phyloP scores from a whole-genome alignment of 352 stramenopile species.

The Phytophthora citricola region DNA sequence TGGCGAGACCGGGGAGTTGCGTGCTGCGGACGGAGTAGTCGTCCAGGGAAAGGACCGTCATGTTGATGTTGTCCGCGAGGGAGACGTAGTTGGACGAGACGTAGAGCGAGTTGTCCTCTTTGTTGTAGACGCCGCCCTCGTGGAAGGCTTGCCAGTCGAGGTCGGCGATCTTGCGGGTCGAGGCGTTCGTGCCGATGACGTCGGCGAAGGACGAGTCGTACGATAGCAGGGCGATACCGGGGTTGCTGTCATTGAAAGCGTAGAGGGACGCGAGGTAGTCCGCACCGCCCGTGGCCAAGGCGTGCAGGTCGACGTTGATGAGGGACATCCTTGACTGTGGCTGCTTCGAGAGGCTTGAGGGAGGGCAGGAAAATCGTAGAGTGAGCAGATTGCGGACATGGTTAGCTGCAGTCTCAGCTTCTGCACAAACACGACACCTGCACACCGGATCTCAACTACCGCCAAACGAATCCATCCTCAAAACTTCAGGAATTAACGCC shows the following conservation, averaged over 20 bases:
- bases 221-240: conserved; percentile 17
- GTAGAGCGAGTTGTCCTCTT: conserved; percentile 28
- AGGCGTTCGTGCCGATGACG: conserved; percentile 13
- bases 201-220: conserved; percentile 23
- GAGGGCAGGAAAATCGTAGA: conserved; percentile 7
- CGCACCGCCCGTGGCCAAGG: conserved; percentile 17
- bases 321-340: conserved; percentile 18
- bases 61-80: conserved; percentile 25
- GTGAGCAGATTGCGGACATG: neutral
- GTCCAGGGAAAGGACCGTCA: conserved; percentile 24
- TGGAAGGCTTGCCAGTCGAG: conserved; percentile 28
- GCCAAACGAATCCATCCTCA: neutral
- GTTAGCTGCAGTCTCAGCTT: neutral
- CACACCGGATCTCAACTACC: neutral
- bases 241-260: conserved; percentile 22
- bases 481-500: no score
- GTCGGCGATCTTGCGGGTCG: conserved; percentile 8
- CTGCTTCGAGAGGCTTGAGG: neutral
- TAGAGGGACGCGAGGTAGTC: conserved; percentile 28
- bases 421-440: conserved; percentile 1
- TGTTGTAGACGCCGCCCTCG: conserved; percentile 31
- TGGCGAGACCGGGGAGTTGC: conserved; percentile 14
- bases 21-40: conserved; percentile 24
- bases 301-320: conserved; percentile 26
- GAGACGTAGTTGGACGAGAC: conserved; percentile 30